phyloP scores from a whole-genome alignment of 2,329 filamentous ascomycete species.

The Trichoderma breve region DNA sequence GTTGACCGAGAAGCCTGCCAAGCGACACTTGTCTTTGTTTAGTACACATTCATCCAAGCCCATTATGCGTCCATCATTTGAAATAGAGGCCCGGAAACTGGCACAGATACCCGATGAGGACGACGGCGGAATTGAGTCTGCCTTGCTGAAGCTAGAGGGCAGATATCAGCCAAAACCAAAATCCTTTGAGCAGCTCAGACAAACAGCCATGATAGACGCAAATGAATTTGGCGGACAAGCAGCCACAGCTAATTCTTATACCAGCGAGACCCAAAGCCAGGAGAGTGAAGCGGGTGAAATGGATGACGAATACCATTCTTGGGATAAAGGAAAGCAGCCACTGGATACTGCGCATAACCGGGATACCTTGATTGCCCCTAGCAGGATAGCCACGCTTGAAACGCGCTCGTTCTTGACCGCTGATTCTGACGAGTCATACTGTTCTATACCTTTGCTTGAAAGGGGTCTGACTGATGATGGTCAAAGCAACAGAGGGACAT shows the following conservation, averaged over 20 bases:
- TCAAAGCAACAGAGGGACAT: constrained; percentile 39
- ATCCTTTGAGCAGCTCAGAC: constrained; percentile 33
- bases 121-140: constrained; percentile 89
- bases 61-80: constrained; percentile 72
- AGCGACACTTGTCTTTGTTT: constrained; percentile 52
- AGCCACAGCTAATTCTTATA: neutral
- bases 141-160: constrained; percentile 86
- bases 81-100: constrained; percentile 82
- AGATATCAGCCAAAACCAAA: constrained; percentile 61
- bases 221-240: neutral
- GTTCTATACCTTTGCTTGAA: constrained; percentile 73
- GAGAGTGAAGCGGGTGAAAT: neutral
- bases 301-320: neutral
- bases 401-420: constrained; percentile 53
- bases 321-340: neutral
- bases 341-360: neutral
- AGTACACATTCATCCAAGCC: constrained; percentile 63
- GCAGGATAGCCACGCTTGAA: constrained; percentile 30
- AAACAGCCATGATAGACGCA: constrained; percentile 8
- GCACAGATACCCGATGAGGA: constrained; percentile 81
- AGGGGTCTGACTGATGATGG: constrained; percentile 58
- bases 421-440: constrained; percentile 71
- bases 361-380: neutral
- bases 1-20: constrained; percentile 50
- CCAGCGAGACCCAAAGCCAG: neutral